These are phyloP conservation scores for Maudiozyma pseudohumilis DNA, from an alignment of 805 yeast species.

Conservation along the genomic window DNA sequence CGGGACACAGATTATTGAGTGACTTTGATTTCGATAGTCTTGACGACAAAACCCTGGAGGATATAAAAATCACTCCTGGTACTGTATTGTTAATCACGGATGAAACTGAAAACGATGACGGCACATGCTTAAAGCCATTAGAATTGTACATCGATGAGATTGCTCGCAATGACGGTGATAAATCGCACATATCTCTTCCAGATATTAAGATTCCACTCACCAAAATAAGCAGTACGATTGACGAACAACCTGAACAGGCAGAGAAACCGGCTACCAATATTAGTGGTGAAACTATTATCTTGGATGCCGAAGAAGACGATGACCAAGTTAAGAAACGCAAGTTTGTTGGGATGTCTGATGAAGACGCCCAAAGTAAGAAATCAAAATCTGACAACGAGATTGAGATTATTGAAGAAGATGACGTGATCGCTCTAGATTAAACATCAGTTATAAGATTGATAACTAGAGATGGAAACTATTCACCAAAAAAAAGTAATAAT, in stretches of 20 bases:
- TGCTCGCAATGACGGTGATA: conserved; percentile 3
- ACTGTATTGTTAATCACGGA: conserved; percentile 63
- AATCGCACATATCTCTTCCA: conserved; percentile 22
- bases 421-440: conserved; percentile 4
- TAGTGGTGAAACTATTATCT: conserved; percentile 1
- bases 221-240: conserved; percentile 7
- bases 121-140: conserved; percentile 38
- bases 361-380: not conserved
- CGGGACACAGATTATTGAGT: conserved; percentile 50
- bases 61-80: conserved; percentile 51
- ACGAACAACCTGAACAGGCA: not conserved
- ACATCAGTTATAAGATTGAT: not conserved
- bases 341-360: not conserved
- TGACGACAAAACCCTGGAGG: conserved; percentile 35
- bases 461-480: no score
- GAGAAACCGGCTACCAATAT: not conserved
- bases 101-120: conserved; percentile 49
- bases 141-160: conserved; percentile 45
- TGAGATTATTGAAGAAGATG: conserved; percentile 5
- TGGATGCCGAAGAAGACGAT: conserved; percentile 7
- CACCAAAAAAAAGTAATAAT: not conserved
- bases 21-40: conserved; percentile 89
- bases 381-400: conserved; percentile 2
- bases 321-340: conserved; percentile 5
- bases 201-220: conserved; percentile 25